phyloP scores from a whole-genome alignment of 2,329 filamentous ascomycete genomes.

The Sporothrix sp. region DNA sequence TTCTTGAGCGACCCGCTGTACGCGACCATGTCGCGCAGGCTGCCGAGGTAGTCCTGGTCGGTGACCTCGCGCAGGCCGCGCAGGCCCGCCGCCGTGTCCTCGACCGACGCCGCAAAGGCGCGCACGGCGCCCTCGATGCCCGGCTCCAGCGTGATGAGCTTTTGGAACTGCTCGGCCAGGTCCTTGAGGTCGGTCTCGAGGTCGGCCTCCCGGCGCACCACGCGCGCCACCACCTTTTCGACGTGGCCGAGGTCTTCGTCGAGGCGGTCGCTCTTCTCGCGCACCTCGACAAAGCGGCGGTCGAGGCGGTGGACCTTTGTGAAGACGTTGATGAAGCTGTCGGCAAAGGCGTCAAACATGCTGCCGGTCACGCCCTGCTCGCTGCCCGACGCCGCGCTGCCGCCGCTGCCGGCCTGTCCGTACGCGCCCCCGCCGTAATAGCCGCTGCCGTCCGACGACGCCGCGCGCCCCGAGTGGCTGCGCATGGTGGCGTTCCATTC shows the following conservation, averaged over 20 bases:
- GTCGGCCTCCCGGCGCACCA: constrained; percentile 78
- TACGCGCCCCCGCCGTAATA: constrained; percentile 31
- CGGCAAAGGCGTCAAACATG: constrained; percentile 90
- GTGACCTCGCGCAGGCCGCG: constrained; percentile 79
- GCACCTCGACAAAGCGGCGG: constrained; percentile 86
- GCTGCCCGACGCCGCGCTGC: constrained; percentile 44
- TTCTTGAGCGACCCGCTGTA: constrained; percentile 82
- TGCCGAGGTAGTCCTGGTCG: constrained; percentile 90
- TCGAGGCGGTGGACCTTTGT: constrained; percentile 94
- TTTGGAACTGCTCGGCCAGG: constrained; percentile 88
- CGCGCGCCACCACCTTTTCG: constrained; percentile 88
- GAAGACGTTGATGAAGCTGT: constrained; percentile 95
- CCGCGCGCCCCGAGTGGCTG: constrained; percentile 57
- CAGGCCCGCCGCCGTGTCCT: constrained; percentile 71
- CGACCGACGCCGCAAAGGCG: constrained; percentile 76
- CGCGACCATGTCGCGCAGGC: constrained; percentile 87
- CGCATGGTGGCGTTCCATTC: constrained; percentile 98
- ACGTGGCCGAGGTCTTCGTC: constrained; percentile 89
- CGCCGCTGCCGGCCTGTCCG: constrained; percentile 30
- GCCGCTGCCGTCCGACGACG: constrained; percentile 34
- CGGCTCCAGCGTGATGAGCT: constrained; percentile 79
- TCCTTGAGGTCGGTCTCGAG: constrained; percentile 83
- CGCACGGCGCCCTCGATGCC: constrained; percentile 74
- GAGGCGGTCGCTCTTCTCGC: constrained; percentile 84
- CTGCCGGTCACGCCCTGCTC: constrained; percentile 12